Conservation (phyloP, 2,329 filamentous ascomycete species). For the Dactylellina drechsleri region DNA sequence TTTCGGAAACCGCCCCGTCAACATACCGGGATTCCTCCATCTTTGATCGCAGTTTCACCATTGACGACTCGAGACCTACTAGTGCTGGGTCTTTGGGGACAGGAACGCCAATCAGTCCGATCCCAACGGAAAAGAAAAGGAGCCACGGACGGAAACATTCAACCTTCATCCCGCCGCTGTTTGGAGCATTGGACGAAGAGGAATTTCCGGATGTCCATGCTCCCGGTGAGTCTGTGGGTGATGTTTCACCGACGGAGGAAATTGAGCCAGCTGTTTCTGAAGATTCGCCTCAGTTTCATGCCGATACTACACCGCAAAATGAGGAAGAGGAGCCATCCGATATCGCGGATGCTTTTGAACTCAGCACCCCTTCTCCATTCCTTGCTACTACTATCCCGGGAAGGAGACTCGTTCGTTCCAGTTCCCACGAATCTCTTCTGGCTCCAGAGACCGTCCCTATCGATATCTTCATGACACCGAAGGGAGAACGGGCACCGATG, state of each 20-base stretch:
- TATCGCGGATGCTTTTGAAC: slow-evolving; percentile 46
- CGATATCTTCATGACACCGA: slow-evolving; percentile 40
- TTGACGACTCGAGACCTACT: slow-evolving; percentile 76
- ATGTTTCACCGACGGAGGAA: slow-evolving; percentile 32
- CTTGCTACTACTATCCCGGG: slow-evolving; percentile 54
- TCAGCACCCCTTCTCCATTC: slow-evolving; percentile 46
- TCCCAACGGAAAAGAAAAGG: slow-evolving; percentile 38
- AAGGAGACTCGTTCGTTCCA: slow-evolving; percentile 44
- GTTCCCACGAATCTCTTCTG: slow-evolving; percentile 51
- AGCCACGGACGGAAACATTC: slow-evolving; percentile 33
- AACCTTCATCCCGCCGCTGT: slow-evolving; percentile 34
- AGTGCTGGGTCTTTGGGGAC: slow-evolving; percentile 80
- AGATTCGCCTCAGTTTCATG: slow-evolving; percentile 38
- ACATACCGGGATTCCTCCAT: slow-evolving; percentile 76
- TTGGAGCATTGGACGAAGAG: slow-evolving; percentile 43
- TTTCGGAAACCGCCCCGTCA: slow-evolving; percentile 68
- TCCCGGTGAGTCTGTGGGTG: slow-evolving; percentile 25
- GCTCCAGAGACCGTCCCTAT: slow-evolving; percentile 46
- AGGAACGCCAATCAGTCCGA: slow-evolving; percentile 69
- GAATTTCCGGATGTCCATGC: slow-evolving; percentile 36
- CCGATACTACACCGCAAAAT: slow-evolving; percentile 33
- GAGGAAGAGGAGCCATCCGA: slow-evolving; percentile 43
- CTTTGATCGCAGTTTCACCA: slow-evolving; percentile 77
- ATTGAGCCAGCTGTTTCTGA: slow-evolving; percentile 18
- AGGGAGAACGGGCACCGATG: slow-evolving; percentile 46